Base-by-base conservation (phyloP, 2,329 filamentous ascomycete species). In the Aureobasidium sp. region DNA sequence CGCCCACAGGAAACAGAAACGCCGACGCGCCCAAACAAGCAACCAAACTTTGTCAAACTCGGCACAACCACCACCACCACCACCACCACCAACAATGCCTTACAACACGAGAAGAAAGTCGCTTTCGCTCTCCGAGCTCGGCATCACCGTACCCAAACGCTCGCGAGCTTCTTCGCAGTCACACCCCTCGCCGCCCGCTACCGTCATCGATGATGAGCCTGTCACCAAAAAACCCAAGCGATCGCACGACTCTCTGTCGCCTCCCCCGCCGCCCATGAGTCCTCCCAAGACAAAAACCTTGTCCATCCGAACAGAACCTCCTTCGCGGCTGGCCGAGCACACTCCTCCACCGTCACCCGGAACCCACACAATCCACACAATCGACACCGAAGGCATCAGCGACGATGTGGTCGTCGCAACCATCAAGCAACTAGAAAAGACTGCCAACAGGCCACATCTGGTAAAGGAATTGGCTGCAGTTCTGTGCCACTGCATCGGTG, bases 51-150 rank as follows among this genome's bases (percentile, higher is more conserved):
- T 39, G 24, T 38, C 25, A 21, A 34, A n/a, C 1, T 21, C 29
- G n/a, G 25, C 29, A 48, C 44, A n/a, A 39, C 37, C 17, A 3
- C 4, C 7, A 16, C 29, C 16, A 35, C 27, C 44, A 25, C 4
- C 45, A 7, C 35, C 22, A 39, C 48, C 39, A 41, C 34, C 59
- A 63, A 73, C 63, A 64, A 95, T 95, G 89, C 86, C 86, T 67
- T 96, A 96, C 79, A 95, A 96, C 72, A 97, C 91, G 62, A 87
- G 91, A 73, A 85, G 90, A 71, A 97, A 97, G 77, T 95, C 90
- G 66, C 77, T 98, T 61, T 96, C 90, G 58, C 78, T 97, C 66
- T 87, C 89, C 56, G 94, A 90, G 61, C 80, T 97, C 64, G 93
- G 93, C 68, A 95, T 97, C 63, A 88, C 93, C 64, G 78, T 96